Conservation (phyloP, 495 filamentous ascomycete species). For the Mycothermus thermophilus region DNA sequence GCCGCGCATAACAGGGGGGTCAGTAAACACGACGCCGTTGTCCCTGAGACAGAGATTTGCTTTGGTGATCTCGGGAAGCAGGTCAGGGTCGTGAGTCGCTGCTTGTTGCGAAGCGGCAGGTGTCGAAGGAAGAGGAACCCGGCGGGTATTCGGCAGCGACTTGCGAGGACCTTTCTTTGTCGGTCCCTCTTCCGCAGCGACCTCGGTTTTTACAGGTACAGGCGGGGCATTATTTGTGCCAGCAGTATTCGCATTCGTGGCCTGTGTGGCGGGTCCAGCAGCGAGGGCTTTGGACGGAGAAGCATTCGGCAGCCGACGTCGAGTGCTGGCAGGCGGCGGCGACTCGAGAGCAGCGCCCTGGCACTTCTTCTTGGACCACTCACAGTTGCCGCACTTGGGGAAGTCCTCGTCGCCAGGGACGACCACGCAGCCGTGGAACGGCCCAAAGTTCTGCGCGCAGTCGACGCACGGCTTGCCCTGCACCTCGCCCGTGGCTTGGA, state of each 20-base stretch:
- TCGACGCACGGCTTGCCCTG: conserved; percentile 13
- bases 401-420: conserved; percentile 12
- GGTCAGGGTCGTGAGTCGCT: neutral
- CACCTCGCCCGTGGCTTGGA: conserved; percentile 19
- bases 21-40: conserved; percentile 25
- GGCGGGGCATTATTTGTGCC: neutral
- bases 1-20: conserved; percentile 28
- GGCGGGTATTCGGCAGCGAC: conserved; percentile 12
- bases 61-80: conserved; percentile 25
- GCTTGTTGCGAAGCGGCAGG: neutral
- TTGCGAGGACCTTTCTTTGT: conserved; percentile 8
- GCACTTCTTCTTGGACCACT: conserved; percentile 20
- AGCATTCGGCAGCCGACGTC: neutral
- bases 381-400: conserved; percentile 22
- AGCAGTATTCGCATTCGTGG: neutral
- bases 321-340: neutral
- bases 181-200: neutral
- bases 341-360: conserved; percentile 1
- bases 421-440: conserved; percentile 15
- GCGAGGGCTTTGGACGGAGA: neutral
- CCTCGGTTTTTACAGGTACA: neutral
- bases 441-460: conserved; percentile 12
- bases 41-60: conserved; percentile 22
- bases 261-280: neutral
- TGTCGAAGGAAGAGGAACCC: neutral